phyloP scores from a whole-genome alignment of 495 filamentous ascomycete species.

The Talaromyces adpressus region DNA sequence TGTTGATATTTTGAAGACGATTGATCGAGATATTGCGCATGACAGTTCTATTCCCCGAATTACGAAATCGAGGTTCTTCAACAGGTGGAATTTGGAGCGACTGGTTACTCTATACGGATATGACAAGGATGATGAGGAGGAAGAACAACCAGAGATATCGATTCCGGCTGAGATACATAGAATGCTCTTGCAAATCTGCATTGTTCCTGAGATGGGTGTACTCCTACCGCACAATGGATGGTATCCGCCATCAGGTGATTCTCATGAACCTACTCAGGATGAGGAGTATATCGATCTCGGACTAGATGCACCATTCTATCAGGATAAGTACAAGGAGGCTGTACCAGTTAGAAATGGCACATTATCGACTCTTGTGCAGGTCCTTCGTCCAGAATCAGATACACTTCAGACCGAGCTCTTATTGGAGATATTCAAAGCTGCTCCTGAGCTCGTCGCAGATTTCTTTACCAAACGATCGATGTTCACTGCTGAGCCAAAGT shows the following conservation, averaged over 20 bases:
- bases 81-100: constrained; percentile 57
- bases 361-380: constrained; percentile 66
- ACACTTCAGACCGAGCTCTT: constrained; percentile 74
- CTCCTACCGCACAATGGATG: constrained; percentile 60
- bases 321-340: constrained; percentile 54
- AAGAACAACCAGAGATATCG: constrained; percentile 25
- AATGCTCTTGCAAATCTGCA: constrained; percentile 67
- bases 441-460: constrained; percentile 76
- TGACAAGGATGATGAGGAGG: constrained; percentile 32
- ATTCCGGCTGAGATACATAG: constrained; percentile 60
- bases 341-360: constrained; percentile 70
- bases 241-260: constrained; percentile 63
- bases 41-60: constrained; percentile 62
- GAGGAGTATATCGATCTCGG: constrained; percentile 56
- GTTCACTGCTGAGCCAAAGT: constrained; percentile 85
- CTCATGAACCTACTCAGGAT: constrained; percentile 31
- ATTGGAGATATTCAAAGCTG: constrained; percentile 66
- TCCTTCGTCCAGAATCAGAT: constrained; percentile 77
- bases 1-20: constrained; percentile 54
- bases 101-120: constrained; percentile 70
- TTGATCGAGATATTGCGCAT: constrained; percentile 59
- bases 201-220: constrained; percentile 59
- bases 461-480: constrained; percentile 75
- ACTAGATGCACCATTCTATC: constrained; percentile 58
- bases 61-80: constrained; percentile 67